These are phyloP conservation scores for Spergularia bocconei DNA, from an alignment of 148 eudicot genomes.

Conservation along the genomic window DNA sequence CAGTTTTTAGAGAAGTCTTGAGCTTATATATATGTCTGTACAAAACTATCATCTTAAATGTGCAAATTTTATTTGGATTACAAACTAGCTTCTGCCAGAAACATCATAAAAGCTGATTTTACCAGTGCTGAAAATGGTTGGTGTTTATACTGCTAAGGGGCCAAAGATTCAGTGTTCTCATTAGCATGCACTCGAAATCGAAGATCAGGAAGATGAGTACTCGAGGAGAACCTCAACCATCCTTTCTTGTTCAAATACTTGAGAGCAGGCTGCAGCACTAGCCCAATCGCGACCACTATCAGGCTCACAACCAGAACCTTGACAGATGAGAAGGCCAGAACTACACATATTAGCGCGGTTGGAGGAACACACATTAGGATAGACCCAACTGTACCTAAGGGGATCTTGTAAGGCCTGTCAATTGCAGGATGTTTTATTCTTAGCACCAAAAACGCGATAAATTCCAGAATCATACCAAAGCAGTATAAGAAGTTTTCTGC, in stretches of 20 bases:
- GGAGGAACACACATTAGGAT: conserved; percentile 51
- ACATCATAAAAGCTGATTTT: too few relatives aligned
- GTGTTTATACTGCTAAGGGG: conserved; percentile 20
- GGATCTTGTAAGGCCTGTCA: conserved; percentile 55
- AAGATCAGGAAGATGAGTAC: conserved; percentile 48
- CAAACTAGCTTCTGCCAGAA: too few relatives aligned
- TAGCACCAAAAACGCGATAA: conserved; percentile 39
- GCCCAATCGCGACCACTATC: conserved; percentile 44
- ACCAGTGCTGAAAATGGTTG: too few relatives aligned
- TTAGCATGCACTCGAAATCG: conserved; percentile 24
- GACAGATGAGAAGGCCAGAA: conserved; percentile 41
- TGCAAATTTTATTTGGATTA: too few relatives aligned
- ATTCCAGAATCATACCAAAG: conserved; percentile 62
- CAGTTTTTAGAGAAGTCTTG: too few relatives aligned
- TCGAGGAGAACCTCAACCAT: conserved; percentile 48
- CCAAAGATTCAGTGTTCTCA: conserved; percentile 28
- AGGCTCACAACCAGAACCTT: conserved; percentile 54
- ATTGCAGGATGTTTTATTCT: conserved; percentile 37
- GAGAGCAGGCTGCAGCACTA: conserved; percentile 53
- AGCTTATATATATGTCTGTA: background rate
- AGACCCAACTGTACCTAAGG: conserved; percentile 48
- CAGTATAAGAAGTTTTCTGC: conserved; percentile 64
- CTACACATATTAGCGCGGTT: conserved; percentile 48
- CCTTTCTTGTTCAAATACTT: conserved; percentile 38
- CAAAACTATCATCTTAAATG: background rate